phyloP scores from a whole-genome alignment of 768 basidiomycete species.

The Sarcomyxa edulis region DNA sequence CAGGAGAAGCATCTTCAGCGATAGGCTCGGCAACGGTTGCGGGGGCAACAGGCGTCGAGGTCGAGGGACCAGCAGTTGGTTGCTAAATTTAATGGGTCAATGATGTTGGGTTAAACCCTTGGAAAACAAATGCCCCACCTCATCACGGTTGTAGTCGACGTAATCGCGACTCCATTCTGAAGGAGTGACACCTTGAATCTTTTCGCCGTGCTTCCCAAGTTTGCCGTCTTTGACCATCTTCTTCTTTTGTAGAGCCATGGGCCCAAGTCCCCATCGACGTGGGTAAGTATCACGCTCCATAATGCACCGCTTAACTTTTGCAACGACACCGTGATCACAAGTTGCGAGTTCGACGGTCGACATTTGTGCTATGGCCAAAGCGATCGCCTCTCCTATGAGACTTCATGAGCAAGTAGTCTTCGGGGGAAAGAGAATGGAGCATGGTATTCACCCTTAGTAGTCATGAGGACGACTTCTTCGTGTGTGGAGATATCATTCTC shows the following conservation, averaged over 20 bases:
- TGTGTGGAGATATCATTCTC: conserved; percentile 91
- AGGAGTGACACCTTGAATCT: conserved; percentile 83
- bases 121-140: background rate
- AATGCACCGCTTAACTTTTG: conserved; percentile 98
- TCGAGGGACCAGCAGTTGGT: conserved; percentile 32
- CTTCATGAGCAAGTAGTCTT: conserved; percentile 6
- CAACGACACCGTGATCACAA: conserved; percentile 97
- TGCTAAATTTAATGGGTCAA: conserved; percentile 25
- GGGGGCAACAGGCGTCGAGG: conserved; percentile 16
- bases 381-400: conserved; percentile 79
- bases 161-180: conserved; percentile 90
- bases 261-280: conserved; percentile 97
- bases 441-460: conserved; percentile 88
- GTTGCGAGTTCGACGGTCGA: conserved; percentile 97
- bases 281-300: conserved; percentile 99
- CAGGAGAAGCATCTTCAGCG: conserved; percentile 22
- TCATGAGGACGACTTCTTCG: conserved; percentile 98
- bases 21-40: conserved; percentile 15
- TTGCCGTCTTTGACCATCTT: conserved; percentile 98
- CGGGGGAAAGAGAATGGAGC: background rate
- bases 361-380: conserved; percentile 95
- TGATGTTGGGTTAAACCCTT: conserved; percentile 10
- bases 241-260: conserved; percentile 95
- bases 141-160: conserved; percentile 83
- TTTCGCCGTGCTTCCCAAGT: conserved; percentile 92